phyloP scores from a whole-genome alignment of 2,329 filamentous ascomycete species.

The Fusarium tanahbumbuense region DNA sequence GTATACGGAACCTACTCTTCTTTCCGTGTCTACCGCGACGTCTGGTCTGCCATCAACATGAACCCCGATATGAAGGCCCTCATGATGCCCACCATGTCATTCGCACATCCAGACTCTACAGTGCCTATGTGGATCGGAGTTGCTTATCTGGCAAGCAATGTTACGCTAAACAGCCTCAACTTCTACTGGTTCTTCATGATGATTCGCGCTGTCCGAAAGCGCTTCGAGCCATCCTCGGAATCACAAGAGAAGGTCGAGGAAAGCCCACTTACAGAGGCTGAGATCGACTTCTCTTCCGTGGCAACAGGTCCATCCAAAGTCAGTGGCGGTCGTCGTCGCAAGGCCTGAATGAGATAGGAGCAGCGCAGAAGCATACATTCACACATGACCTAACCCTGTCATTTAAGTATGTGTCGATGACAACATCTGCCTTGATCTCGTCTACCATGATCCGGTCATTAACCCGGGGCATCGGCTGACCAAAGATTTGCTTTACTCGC shows the following conservation, averaged over 20 bases:
- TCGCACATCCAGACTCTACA: slow-evolving; percentile 59
- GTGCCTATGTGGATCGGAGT: slow-evolving; percentile 77
- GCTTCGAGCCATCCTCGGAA: slow-evolving; percentile 69
- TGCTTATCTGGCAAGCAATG: slow-evolving; percentile 76
- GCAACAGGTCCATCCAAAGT: slow-evolving; percentile 45
- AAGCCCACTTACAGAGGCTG: slow-evolving; percentile 42
- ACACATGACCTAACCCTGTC: not conserved
- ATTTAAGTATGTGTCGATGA: not conserved
- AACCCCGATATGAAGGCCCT: slow-evolving; percentile 50
- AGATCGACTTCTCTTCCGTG: slow-evolving; percentile 48
- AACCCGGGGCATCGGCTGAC: not conserved
- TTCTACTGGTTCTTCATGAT: slow-evolving; percentile 91
- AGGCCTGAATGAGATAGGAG: slow-evolving; percentile 39
- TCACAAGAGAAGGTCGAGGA: slow-evolving; percentile 46
- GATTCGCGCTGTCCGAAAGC: slow-evolving; percentile 81
- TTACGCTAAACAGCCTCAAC: slow-evolving; percentile 80
- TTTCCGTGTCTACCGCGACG: slow-evolving; percentile 74
- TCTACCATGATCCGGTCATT: not conserved
- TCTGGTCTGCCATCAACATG: slow-evolving; percentile 65
- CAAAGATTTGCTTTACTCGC: not conserved
- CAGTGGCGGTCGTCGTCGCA: slow-evolving; percentile 46
- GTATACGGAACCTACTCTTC: slow-evolving; percentile 83
- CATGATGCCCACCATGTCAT: slow-evolving; percentile 51
- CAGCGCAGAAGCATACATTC: not conserved
- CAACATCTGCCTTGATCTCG: not conserved